Evolutionary conservation across 2,329 filamentous ascomycete genomes (phyloP), one percentile per base, ranked within the genome.

Genomic region (Sporothrix pallida): DNA sequence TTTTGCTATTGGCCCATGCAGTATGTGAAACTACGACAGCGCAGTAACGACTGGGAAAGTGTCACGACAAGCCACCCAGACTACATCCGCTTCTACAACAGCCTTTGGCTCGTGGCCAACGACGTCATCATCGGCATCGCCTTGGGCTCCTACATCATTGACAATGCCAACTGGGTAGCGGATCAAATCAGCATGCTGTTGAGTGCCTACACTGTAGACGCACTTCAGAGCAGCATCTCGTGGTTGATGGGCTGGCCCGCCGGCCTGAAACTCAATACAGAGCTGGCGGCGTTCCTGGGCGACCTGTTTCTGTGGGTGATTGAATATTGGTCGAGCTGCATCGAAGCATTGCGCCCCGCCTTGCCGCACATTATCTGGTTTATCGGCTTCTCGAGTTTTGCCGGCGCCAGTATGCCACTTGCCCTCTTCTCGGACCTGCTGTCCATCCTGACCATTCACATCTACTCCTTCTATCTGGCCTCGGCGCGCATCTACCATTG

Each of bases 1-100:
- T 98, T 98, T 80, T 98, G 95, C 82, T 99, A 99, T 81, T 98
- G 95, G 95, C 97, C 96, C 1, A 94, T 97, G 82, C 95, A 99
- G 81, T 98, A 98, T 80, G 87, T 95, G 60, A 98, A 94, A 17
- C 83, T 99, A 65, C 91, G 95, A n/a, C 91, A 93, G 79, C 88
- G 95, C 54, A 97, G 97, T 80, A 90, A 91, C 76, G 94, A 97
- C 78, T 98, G 96, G 95, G 93, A 94, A 74, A 98, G 95, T 80
- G 92, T 98, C 72, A 98, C 95, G 0, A 96, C 92, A 67, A 97
- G 92, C 78, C 95, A 99, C 81, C 94, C 95, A 0, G 96, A 99
- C 81, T 99, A 99, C 81, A 99, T 99, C 77, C 92, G 96, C 17
- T 99, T 99, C 83, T 99, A 98, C 84, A 99, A 99, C 81, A 98